Conservation (phyloP, 2,329 filamentous ascomycete species). For the Epichloe glyceriae region DNA sequence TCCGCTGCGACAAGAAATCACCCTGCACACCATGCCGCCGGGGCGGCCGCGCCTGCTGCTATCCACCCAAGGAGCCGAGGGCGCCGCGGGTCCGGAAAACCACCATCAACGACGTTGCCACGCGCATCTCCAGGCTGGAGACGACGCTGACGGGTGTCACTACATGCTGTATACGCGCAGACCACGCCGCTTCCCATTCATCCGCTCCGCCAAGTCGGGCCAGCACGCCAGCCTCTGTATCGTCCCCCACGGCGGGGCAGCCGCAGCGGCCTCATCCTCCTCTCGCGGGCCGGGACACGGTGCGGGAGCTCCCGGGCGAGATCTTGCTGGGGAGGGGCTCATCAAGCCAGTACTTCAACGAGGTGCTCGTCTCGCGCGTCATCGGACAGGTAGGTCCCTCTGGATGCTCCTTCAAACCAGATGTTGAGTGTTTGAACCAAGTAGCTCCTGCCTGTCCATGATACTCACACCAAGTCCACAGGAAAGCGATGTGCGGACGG, state of each 20-base stretch:
- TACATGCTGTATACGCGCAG: neutral
- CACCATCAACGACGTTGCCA: conserved; percentile 21
- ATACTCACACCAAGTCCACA: neutral
- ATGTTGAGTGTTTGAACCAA: too few species aligned
- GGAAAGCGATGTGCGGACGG: conserved; percentile 1
- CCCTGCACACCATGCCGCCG: conserved; percentile 58
- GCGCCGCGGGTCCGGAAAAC: conserved; percentile 16
- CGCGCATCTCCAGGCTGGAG: conserved; percentile 22
- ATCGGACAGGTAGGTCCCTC: conserved; percentile 18
- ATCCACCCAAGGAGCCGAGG: conserved; percentile 15
- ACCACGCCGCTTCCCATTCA: neutral
- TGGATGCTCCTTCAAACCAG: neutral
- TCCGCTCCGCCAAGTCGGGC: neutral
- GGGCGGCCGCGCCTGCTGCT: conserved; percentile 17
- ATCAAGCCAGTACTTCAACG: conserved; percentile 24
- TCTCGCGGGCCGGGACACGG: neutral
- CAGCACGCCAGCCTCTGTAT: too few species aligned
- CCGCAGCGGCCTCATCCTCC: neutral
- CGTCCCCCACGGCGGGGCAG: neutral
- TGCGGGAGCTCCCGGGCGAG: conserved; percentile 8
- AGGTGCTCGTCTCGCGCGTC: conserved; percentile 21
- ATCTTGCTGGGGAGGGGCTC: conserved; percentile 20
- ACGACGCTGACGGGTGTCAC: conserved; percentile 9
- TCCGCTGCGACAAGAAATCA: conserved; percentile 60
- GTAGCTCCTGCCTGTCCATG: too few species aligned